Evolutionary conservation across 2,329 filamentous ascomycete species (phyloP).

Genomic region (Colletotrichum lindemuthianum): DNA sequence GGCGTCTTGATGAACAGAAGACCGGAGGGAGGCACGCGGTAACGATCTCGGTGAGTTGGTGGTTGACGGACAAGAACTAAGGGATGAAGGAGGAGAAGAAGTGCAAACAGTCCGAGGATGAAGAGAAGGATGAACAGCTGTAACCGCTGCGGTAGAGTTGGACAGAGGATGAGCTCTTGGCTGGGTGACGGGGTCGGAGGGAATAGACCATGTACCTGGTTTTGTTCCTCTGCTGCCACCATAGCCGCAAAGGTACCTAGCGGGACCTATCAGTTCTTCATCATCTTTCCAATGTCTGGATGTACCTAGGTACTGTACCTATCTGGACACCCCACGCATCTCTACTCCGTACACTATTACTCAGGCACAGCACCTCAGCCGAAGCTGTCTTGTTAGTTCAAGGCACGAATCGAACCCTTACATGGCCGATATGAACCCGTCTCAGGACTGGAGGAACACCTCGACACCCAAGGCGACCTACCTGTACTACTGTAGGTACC

Average conservation of each 20-base stretch:
- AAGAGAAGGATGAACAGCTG: slow-evolving; percentile 10
- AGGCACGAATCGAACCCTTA: not conserved
- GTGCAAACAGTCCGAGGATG: slow-evolving; percentile 7
- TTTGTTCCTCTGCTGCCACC: not conserved
- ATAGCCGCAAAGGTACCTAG: slow-evolving; percentile 4
- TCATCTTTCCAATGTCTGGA: no score
- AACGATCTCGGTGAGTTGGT: slow-evolving; percentile 4
- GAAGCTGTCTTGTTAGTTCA: slow-evolving; percentile 1
- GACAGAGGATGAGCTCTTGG: slow-evolving; percentile 29
- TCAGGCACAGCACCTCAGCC: no score
- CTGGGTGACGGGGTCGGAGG: slow-evolving; percentile 14
- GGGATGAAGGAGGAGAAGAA: not conserved
- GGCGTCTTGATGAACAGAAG: slow-evolving; percentile 13
- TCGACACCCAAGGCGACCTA: no score
- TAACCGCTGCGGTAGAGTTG: not conserved
- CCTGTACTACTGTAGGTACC: no score
- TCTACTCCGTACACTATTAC: no score
- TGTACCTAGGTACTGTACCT: not conserved
- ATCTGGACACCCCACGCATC: no score
- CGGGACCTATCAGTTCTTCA: not conserved
- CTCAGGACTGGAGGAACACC: no score
- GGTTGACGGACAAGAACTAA: slow-evolving; percentile 1
- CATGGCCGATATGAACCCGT: slow-evolving; percentile 32
- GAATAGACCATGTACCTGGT: not conserved
- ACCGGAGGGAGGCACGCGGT: slow-evolving; percentile 12